Evolutionary conservation across 2,329 filamentous ascomycete species (phyloP).

Genomic region (Teratosphaeria zuluensis): DNA sequence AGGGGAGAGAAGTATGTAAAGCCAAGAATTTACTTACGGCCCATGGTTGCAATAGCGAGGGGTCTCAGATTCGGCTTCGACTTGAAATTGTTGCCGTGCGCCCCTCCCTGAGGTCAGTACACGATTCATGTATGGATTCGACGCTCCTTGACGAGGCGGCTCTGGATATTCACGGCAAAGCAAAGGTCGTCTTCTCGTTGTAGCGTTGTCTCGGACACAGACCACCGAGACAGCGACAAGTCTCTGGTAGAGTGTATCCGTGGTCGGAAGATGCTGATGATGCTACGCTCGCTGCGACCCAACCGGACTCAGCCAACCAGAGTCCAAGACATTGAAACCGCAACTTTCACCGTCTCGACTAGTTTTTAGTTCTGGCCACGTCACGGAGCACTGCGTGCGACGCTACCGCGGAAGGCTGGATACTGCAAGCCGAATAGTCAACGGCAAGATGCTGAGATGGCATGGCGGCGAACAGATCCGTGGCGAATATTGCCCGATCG

Average conservation of each 20-base stretch:
- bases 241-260: neutral
- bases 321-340: no score
- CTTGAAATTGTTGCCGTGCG: neutral
- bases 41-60: neutral
- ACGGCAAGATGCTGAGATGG: neutral
- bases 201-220: neutral
- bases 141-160: neutral
- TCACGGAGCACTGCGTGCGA: neutral
- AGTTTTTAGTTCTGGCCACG: neutral
- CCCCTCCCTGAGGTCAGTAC: neutral
- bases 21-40: neutral
- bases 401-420: neutral
- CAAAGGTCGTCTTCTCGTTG: neutral
- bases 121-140: neutral
- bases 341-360: neutral
- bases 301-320: no score
- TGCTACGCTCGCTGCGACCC: neutral
- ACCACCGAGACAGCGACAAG: neutral
- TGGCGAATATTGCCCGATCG: neutral
- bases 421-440: neutral
- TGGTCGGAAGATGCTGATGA: neutral
- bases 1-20: neutral
- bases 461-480: neutral
- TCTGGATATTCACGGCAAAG: neutral
- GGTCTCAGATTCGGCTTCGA: neutral